Conservation (phyloP, 1,139 yeast genomes). For the Suhomyces taliae region DNA sequence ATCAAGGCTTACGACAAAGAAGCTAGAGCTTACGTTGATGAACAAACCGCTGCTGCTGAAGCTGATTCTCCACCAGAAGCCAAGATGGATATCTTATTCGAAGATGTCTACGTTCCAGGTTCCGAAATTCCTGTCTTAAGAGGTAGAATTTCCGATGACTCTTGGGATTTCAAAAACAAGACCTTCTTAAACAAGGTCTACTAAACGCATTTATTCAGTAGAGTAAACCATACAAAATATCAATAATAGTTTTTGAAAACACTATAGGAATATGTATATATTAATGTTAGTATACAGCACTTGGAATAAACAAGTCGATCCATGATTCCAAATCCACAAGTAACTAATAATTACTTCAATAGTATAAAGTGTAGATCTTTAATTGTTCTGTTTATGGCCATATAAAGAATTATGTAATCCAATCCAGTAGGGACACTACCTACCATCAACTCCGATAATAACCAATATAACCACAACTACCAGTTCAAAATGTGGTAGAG, state of each 20-base stretch:
- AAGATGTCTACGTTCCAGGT: constrained; percentile 95
- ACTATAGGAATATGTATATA: too few species aligned
- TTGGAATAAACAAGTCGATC: too few species aligned
- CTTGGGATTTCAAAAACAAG: constrained; percentile 80
- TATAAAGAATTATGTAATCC: too few species aligned
- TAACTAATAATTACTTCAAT: too few species aligned
- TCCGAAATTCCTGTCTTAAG: constrained; percentile 89
- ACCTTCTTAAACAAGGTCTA: constrained; percentile 61
- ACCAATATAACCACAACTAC: too few species aligned
- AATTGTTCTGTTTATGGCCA: too few species aligned
- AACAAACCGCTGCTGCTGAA: constrained; percentile 92
- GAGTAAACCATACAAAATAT: not conserved
- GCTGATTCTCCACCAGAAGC: constrained; percentile 95
- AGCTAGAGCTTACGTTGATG: constrained; percentile 92
- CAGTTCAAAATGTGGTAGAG: too few species aligned
- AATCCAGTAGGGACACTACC: too few species aligned
- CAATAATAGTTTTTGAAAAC: not conserved
- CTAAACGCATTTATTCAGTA: constrained; percentile 19
- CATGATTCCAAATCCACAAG: too few species aligned
- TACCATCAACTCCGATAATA: too few species aligned
- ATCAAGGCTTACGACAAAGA: constrained; percentile 91
- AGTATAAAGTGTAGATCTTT: too few species aligned
- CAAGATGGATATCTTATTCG: constrained; percentile 88
- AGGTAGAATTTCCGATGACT: constrained; percentile 94
- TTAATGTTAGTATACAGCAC: too few species aligned